These are phyloP conservation scores for Phytophthora citrophthora DNA, from an alignment of 352 stramenopile species.

Conservation along the genomic window DNA sequence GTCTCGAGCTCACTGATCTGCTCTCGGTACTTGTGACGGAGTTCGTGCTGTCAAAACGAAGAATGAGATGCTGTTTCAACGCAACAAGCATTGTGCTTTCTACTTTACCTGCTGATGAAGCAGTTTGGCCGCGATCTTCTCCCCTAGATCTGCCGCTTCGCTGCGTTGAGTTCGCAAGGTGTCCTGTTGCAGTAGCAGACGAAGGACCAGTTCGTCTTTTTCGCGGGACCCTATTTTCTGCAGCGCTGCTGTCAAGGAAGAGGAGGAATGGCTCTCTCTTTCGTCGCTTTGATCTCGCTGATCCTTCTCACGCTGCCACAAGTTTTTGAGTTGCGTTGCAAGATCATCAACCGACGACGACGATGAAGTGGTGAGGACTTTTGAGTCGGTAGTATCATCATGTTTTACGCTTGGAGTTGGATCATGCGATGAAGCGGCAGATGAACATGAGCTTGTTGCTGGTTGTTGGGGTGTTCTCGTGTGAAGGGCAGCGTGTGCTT, in stretches of 20 bases:
- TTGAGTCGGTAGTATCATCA: neutral
- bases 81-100: neutral
- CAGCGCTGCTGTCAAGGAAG: constrained; percentile 31
- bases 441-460: neutral
- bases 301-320: constrained; percentile 29
- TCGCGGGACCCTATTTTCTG: constrained; percentile 60
- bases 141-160: constrained; percentile 59
- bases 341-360: constrained; percentile 30
- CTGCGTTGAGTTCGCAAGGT: constrained; percentile 45
- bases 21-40: constrained; percentile 53
- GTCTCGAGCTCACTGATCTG: constrained; percentile 48
- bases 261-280: neutral
- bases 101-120: constrained; percentile 62
- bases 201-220: constrained; percentile 62
- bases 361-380: neutral
- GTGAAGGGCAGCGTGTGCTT: constrained; percentile 35
- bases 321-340: constrained; percentile 29
- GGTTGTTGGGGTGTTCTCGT: neutral
- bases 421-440: neutral
- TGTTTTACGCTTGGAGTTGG: neutral
- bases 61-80: neutral
- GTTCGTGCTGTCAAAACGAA: constrained; percentile 48
- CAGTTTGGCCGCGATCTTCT: constrained; percentile 72
- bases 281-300: constrained; percentile 3
- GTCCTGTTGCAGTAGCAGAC: constrained; percentile 53